Percentiles rank a stretch among this genome's conserved stretches.
These are phyloP conservation scores for Coprinopsis marcescibilis DNA, from an alignment of 768 basidiomycete species.

Conservation along the genomic window DNA sequence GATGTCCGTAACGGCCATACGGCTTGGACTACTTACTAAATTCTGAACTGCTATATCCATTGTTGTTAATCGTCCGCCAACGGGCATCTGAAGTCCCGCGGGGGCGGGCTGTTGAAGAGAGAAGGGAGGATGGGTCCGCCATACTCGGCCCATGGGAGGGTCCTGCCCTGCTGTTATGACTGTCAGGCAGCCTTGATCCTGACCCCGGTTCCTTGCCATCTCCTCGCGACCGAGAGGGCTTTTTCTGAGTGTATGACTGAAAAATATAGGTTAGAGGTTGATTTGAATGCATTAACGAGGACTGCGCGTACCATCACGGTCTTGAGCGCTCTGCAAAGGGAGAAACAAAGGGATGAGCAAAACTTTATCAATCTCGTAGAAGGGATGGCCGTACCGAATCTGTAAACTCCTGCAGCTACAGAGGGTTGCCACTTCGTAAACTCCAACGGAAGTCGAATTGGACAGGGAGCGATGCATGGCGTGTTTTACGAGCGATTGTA, in stretches of 20 bases:
- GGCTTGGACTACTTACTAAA: not conserved
- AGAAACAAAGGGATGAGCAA: conserved; percentile 1
- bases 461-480: conserved; percentile 88
- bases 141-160: conserved; percentile 3
- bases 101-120: conserved; percentile 34
- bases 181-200: conserved; percentile 22
- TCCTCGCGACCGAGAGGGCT: conserved; percentile 49
- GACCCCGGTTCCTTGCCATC: conserved; percentile 40
- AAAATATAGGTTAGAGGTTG: conserved; percentile 10
- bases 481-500: conserved; percentile 81
- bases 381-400: conserved; percentile 54
- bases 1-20: not conserved
- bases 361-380: not conserved
- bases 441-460: conserved; percentile 80
- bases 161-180: conserved; percentile 31
- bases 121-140: not conserved
- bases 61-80: conserved; percentile 34
- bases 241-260: conserved; percentile 76
- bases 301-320: conserved; percentile 66
- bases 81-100: conserved; percentile 74
- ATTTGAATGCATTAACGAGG: not conserved
- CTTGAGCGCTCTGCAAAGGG: conserved; percentile 55
- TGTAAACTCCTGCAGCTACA: conserved; percentile 86
- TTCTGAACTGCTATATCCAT: conserved; percentile 10
- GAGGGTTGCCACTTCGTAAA: conserved; percentile 93